Conservation (phyloP, 176 grass and related monocot genomes). For the Microstegium vimineum region DNA sequence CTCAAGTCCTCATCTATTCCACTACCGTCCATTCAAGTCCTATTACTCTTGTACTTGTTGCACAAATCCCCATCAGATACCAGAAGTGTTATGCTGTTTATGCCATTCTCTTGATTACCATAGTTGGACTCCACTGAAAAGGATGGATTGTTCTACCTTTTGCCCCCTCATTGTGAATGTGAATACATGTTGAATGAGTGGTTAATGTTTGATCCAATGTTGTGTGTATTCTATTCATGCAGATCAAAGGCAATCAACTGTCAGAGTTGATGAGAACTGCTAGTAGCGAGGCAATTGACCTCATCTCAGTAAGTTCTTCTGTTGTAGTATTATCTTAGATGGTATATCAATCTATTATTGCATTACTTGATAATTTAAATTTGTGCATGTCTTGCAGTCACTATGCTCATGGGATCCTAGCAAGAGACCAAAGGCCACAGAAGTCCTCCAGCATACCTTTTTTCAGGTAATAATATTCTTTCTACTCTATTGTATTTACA, state of each 20-base stretch:
- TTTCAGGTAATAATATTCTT: conserved; percentile 56
- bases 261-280: conserved; percentile 59
- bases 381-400: conserved; percentile 38
- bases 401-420: conserved; percentile 91
- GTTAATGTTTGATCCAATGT: not conserved
- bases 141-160: not conserved
- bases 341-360: not conserved
- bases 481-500: not conserved
- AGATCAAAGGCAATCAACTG: conserved; percentile 60
- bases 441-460: conserved; percentile 83
- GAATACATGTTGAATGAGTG: not conserved
- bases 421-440: conserved; percentile 85
- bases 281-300: conserved; percentile 67
- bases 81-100: conserved; percentile 7
- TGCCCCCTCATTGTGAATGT: not conserved
- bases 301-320: conserved; percentile 64
- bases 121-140: not conserved
- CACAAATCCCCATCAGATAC: not conserved
- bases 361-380: not conserved
- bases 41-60: conserved; percentile 2
- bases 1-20: conserved; percentile 1
- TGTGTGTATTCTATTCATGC: conserved; percentile 16
- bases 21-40: not conserved
- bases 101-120: not conserved
- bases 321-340: conserved; percentile 5